Base-by-base conservation (phyloP, 2,329 filamentous ascomycete species). In the Cladorrhinum sp. region DNA sequence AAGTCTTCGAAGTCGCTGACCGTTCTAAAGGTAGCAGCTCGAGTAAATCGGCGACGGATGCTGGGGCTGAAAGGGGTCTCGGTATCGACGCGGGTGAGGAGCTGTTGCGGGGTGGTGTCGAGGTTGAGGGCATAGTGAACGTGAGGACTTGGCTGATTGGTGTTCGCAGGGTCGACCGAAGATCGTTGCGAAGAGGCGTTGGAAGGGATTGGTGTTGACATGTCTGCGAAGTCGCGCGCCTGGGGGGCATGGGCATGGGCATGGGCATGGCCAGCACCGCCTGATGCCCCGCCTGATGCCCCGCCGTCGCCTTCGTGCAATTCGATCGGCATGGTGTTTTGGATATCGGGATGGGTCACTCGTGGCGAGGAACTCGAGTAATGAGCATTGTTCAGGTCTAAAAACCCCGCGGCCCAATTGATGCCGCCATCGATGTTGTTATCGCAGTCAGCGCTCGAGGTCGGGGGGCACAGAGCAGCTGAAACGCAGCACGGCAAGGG, bases 1-100 rank as follows among this genome's bases (percentile, higher is more conserved):
- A 69, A 77, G 23, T 66, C 61, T 0, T 68, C 64, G 48, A 69
- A 77, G 52, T 77, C 72, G 21, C 76, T 71, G 5, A 78, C 62
- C 6, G 75, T 75, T 54, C 67, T 71, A 61, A 78, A 69, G 23
- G 65, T 67, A 18, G 60, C 61, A 24, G 50, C 61, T 23, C 67
- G 66, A 28, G 55, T 64, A 12, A 42, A 58, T 21, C 64, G 64
- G 18, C 65, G 67, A 18, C 64, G 59, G 3, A 64, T 51, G 55
- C 20, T 50, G n/a, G 67, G 66, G 39, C 59, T 67, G 33, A 64
- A 21, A 1, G 62, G 53, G n/a, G 58, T 57, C 12, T 60, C 59
- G 39, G 59, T 60, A n/a, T 65, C 59, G 49, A 57, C 58, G 52
- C 59, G 59, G 39, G 14, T 46, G 28, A 53, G 20, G 23, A 42